Percentiles rank a stretch among this genome's conserved stretches.
Conservation (phyloP, 768 basidiomycete species). For the Dictyophora rubrovolvata region DNA sequence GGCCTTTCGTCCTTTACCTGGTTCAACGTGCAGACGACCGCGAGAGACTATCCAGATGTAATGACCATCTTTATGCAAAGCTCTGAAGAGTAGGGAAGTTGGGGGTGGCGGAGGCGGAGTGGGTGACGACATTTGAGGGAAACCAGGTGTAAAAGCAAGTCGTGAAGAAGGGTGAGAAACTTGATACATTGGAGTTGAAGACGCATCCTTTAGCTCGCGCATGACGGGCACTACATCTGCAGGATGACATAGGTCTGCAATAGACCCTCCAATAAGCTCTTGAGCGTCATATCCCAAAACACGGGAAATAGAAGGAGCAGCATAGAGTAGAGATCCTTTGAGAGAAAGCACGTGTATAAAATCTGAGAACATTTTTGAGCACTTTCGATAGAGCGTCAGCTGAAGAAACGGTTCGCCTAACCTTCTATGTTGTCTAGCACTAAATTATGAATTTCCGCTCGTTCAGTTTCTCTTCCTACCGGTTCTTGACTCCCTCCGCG, state of each 20-base stretch:
- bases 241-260: slow-evolving; percentile 79
- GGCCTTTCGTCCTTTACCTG: slow-evolving; percentile 89
- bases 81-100: slow-evolving; percentile 82
- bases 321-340: slow-evolving; percentile 88
- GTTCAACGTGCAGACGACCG: slow-evolving; percentile 85
- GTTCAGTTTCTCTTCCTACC: slow-evolving; percentile 6
- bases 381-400: background rate
- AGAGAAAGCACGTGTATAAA: slow-evolving; percentile 87
- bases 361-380: slow-evolving; percentile 36
- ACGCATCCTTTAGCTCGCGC: slow-evolving; percentile 75
- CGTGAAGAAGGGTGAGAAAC: background rate
- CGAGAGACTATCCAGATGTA: slow-evolving; percentile 89
- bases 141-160: slow-evolving; percentile 9
- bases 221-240: slow-evolving; percentile 85
- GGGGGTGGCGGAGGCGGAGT: slow-evolving; percentile 31
- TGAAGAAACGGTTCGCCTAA: slow-evolving; percentile 11
- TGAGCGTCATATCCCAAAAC: slow-evolving; percentile 81
- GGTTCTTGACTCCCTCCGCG: background rate
- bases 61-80: slow-evolving; percentile 48
- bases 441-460: slow-evolving; percentile 18
- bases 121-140: slow-evolving; percentile 2
- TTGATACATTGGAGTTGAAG: background rate
- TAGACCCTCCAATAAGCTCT: slow-evolving; percentile 69
- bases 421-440: slow-evolving; percentile 32
- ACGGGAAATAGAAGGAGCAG: slow-evolving; percentile 67